Conservation (phyloP, 2,329 filamentous ascomycete genomes). For the Nectriaceae sp. region DNA sequence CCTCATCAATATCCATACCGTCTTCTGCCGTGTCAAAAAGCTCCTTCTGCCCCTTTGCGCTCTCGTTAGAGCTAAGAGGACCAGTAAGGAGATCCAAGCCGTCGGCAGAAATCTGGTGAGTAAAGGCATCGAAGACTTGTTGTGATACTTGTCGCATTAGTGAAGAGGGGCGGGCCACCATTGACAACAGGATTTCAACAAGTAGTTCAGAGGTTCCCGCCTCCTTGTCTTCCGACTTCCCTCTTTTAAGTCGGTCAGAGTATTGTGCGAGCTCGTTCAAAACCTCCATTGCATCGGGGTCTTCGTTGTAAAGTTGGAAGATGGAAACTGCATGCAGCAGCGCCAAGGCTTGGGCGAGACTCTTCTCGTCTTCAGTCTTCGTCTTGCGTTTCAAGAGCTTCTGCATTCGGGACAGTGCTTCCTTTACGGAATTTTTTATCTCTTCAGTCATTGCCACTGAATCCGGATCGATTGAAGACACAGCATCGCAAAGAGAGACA, state of each 20-base stretch:
- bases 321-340: conserved; percentile 83
- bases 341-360: conserved; percentile 64
- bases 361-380: conserved; percentile 38
- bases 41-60: conserved; percentile 77
- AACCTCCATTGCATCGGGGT: conserved; percentile 80
- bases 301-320: conserved; percentile 87
- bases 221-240: conserved; percentile 47
- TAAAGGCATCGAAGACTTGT: conserved; percentile 85
- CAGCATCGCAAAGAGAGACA: conserved; percentile 53
- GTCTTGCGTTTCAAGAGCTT: conserved; percentile 50
- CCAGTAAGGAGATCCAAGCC: conserved; percentile 68
- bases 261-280: conserved; percentile 80
- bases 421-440: conserved; percentile 53
- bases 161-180: conserved; percentile 81
- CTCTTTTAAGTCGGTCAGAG: conserved; percentile 64
- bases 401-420: conserved; percentile 53
- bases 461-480: conserved; percentile 54
- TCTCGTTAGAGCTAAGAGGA: conserved; percentile 79
- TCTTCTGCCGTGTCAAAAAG: conserved; percentile 75
- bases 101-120: conserved; percentile 69
- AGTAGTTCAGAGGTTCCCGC: conserved; percentile 68
- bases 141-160: conserved; percentile 85
- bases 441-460: conserved; percentile 58
- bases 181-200: conserved; percentile 86
- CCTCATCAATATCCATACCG: conserved; percentile 52